phyloP scores from a whole-genome alignment of 208 protist species.

The Blastocrithidia nonstop region DNA sequence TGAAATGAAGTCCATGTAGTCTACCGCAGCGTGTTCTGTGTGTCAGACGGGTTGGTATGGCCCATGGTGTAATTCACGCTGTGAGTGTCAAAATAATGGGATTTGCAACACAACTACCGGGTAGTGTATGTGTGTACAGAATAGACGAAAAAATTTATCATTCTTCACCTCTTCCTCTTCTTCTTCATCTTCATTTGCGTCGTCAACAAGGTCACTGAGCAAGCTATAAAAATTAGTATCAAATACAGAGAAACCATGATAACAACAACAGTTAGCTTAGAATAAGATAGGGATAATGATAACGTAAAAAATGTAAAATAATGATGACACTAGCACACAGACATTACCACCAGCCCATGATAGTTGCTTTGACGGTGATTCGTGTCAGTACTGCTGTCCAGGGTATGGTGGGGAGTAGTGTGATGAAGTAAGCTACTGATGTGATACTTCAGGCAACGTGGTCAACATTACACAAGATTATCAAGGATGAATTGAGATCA shows the following conservation, averaged over 20 bases:
- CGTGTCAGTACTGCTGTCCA: constrained; percentile 64
- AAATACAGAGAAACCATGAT: background rate
- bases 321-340: background rate
- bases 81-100: constrained; percentile 33
- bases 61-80: constrained; percentile 41
- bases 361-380: constrained; percentile 36
- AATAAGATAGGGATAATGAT: constrained; percentile 8
- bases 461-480: constrained; percentile 17
- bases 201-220: background rate
- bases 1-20: too few relatives aligned
- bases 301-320: background rate
- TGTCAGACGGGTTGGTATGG: constrained; percentile 65
- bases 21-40: constrained; percentile 14
- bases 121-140: constrained; percentile 28
- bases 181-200: too few relatives aligned
- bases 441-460: constrained; percentile 16
- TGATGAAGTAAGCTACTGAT: constrained; percentile 61
- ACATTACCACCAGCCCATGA: background rate
- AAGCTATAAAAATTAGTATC: background rate
- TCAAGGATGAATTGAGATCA: constrained; percentile 49
- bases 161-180: too few relatives aligned
- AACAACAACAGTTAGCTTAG: too few relatives aligned
- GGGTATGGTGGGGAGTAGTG: constrained; percentile 35
- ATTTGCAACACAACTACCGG: constrained; percentile 29
- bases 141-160: too few relatives aligned